phyloP scores from a whole-genome alignment of 176 grass and related monocot species.

The Ampelocalamus luodianensis region DNA sequence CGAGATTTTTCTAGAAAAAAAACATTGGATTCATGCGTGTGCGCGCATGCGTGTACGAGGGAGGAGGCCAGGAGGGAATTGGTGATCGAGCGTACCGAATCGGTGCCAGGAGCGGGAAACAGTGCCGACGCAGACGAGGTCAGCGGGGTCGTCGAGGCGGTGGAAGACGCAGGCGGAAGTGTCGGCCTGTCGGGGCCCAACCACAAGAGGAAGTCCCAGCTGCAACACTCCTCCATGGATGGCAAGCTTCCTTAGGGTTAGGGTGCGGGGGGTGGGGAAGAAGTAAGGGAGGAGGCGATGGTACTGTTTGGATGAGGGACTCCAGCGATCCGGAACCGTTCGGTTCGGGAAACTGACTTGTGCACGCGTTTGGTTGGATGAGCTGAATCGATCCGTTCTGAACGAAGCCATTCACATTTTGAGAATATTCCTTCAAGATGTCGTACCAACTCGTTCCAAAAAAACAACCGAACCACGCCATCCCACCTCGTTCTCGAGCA shows the following conservation, averaged over 20 bases:
- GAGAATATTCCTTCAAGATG: no score
- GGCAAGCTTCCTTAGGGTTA: neutral
- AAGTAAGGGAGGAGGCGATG: neutral
- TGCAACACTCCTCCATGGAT: slow-evolving; percentile 25
- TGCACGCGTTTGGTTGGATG: no score
- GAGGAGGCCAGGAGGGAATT: neutral
- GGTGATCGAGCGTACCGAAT: slow-evolving; percentile 38
- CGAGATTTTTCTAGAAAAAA: neutral
- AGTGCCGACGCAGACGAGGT: slow-evolving; percentile 58
- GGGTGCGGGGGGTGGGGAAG: neutral
- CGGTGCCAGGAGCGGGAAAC: slow-evolving; percentile 81
- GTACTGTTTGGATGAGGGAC: no score
- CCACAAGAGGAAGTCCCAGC: slow-evolving; percentile 63
- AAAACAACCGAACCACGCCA: no score
- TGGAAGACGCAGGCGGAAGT: slow-evolving; percentile 53
- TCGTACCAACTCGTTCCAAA: no score
- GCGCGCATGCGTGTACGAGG: neutral
- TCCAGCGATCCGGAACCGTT: no score
- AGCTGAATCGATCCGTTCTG: no score
- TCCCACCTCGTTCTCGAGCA: no score
- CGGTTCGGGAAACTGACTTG: no score
- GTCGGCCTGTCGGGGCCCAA: slow-evolving; percentile 67
- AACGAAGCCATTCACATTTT: no score
- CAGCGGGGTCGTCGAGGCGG: slow-evolving; percentile 59
- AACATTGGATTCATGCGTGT: neutral